Base-by-base conservation (phyloP, 352 stramenopile genomes). In the Saprolegnia parasitica region DNA sequence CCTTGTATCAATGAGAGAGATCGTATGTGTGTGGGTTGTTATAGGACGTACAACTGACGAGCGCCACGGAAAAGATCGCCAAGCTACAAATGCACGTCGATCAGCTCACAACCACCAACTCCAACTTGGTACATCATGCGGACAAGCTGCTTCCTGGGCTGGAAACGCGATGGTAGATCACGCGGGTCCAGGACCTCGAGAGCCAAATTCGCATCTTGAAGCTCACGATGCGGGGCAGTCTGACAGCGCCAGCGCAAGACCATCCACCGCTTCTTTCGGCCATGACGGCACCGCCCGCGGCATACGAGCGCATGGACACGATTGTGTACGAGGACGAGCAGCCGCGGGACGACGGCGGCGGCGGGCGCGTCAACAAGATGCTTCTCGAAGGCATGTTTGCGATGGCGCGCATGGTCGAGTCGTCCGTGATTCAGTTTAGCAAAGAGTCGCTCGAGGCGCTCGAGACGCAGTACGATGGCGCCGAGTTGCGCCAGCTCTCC, bases 381-480 rank as follows among this genome's bases (percentile, higher is more conserved):
- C 74, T 93, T 40, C 71, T 91, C 11, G 85, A 93, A 64, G 89
- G 81, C 15, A 78, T 93, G 77, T 90, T 91, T 57, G 85, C 80
- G 16, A 93, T 93, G 85, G 85, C 85, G 21, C 82, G 85, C 4
- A 91, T 91, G 83, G 85, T 93, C 71, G 85, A 93, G 72, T 85
- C 83, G 29, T 85, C 80, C 45, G 79, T 84, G n/a, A 93, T 93
- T 62, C 85, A 93, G 58, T 86, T 89, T 76, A 80, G 81, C 32
- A 93, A 90, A 67, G 85, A 91, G 42, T 77, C 80, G 62, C 89
- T 93, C 79, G 85, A 93, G 65, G 88, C 83, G 20, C 81, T 93
- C 24, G 83, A 91, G 68, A 80, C 80, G 49, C 85, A 93, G 52
- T 74, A 89, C 15, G 85, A 93, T 46, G 85, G 85, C 52, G 79